Conservation (phyloP, 139 green algal species). For the Mychonastes homosphaera region DNA sequence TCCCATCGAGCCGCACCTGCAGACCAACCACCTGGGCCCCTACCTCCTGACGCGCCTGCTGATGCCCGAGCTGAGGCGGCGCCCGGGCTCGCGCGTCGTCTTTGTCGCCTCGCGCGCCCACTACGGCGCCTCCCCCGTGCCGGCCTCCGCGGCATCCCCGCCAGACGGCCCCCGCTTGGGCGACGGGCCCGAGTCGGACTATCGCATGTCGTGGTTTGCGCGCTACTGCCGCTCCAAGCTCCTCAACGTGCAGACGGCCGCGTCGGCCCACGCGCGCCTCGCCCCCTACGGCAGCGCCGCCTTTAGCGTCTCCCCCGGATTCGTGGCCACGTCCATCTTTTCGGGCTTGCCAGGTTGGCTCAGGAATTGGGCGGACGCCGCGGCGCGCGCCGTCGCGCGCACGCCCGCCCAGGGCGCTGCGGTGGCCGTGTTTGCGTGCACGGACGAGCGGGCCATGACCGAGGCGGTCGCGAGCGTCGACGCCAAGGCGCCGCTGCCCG, state of each 20-base stretch:
- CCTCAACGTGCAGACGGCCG: constrained; percentile 45
- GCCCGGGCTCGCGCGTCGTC: constrained; percentile 26
- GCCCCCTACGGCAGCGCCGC: constrained; percentile 8
- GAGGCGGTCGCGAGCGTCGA: neutral
- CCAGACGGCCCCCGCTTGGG: constrained; percentile 4
- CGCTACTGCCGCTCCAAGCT: constrained; percentile 54
- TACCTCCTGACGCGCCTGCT: constrained; percentile 55
- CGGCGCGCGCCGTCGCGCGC: neutral
- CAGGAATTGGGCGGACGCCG: neutral
- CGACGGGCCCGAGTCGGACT: constrained; percentile 1
- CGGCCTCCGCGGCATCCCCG: constrained; percentile 1
- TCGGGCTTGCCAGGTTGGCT: neutral
- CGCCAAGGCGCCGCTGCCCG: neutral
- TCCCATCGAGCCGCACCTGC: constrained; percentile 35
- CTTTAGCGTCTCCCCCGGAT: constrained; percentile 24
- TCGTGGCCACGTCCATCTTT: constrained; percentile 24
- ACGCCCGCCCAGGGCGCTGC: constrained; percentile 10
- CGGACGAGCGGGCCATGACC: too few relatives aligned
- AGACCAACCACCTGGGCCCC: constrained; percentile 47
- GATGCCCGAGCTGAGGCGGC: constrained; percentile 38
- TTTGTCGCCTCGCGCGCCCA: constrained; percentile 48
- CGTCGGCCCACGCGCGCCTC: constrained; percentile 37
- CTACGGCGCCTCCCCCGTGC: constrained; percentile 16
- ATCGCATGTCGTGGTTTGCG: constrained; percentile 19
- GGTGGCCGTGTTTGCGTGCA: constrained; percentile 22